Evolutionary conservation across 2,329 filamentous ascomycete genomes (phyloP).

Genomic region (Simplicillium sp.): DNA sequence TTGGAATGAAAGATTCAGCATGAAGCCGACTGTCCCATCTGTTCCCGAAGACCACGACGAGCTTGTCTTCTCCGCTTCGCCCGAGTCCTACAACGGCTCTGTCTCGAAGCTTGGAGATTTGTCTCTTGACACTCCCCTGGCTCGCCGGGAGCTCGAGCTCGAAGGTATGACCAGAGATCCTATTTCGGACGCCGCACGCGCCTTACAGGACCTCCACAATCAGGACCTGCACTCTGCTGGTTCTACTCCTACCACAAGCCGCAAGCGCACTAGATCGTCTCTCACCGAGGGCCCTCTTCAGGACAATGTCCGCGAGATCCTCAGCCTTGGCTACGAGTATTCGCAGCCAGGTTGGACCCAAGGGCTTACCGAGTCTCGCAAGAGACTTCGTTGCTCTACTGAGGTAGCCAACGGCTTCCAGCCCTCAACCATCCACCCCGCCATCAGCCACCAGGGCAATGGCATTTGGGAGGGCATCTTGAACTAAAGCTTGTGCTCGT

Average conservation of each 20-base stretch:
- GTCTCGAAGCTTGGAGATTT: constrained; percentile 41
- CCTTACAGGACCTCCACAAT: constrained; percentile 52
- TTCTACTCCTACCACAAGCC: constrained; percentile 26
- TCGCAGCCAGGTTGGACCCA: constrained; percentile 23
- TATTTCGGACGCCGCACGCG: constrained; percentile 44
- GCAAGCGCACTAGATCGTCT: constrained; percentile 50
- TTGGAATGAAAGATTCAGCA: constrained; percentile 44
- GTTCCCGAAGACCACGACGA: constrained; percentile 49
- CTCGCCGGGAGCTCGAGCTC: constrained; percentile 34
- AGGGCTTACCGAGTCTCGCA: constrained; percentile 37
- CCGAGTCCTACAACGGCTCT: constrained; percentile 46
- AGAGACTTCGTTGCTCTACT: constrained; percentile 57
- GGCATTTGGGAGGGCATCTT: constrained; percentile 61
- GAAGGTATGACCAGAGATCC: constrained; percentile 32
- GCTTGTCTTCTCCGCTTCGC: constrained; percentile 41
- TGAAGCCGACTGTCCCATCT: constrained; percentile 43
- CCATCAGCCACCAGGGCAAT: constrained; percentile 41
- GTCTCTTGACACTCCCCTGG: constrained; percentile 37
- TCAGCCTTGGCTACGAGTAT: constrained; percentile 29
- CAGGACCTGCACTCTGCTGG: constrained; percentile 28
- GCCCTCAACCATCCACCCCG: constrained; percentile 36
- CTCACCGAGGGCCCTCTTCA: constrained; percentile 54
- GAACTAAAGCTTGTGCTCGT: constrained; percentile 26
- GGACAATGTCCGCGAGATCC: constrained; percentile 57
- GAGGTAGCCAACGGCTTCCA: constrained; percentile 42